Base-by-base conservation (phyloP, 1,284 basidiomycete genomes). In the Ganoderma meredithae region DNA sequence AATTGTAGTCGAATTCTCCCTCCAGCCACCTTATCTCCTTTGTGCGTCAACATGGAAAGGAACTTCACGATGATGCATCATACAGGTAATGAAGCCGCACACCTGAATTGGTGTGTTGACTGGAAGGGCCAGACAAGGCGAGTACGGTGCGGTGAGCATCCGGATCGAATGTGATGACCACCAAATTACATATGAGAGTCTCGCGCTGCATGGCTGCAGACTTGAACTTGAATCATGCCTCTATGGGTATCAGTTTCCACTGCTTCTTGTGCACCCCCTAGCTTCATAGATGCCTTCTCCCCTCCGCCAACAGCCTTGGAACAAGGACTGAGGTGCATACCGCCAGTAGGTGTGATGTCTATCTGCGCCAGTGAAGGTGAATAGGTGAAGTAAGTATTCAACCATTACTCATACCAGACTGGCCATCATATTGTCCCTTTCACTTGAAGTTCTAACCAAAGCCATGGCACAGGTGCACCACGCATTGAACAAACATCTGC, bases 401-500 rank as follows among this genome's bases (percentile, higher is more conserved):
- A 22, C 27, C 13, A 41, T 17, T 41, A 1, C 58, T 17, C 36
- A 41, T 40, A 27, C 25, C 1, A 43, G 58, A 22, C 40, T 62
- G n/a, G n/a, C n/a, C 59, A 49, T 15, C 27, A 49, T 49, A 53
- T 15, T 56, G 43, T 17, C 36, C 36, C 33, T 40, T 39, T 58
- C 13, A 22, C 36, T 22, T 27, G 19, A 22, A 22, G 22, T 25
- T 49, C 25, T 22, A 49, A 22, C 22, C 25, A 13, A 33, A 17
- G 27, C 1, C 12, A 25, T 22, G 33, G 33, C n/a, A 13, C 17
- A 13, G 39, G n/a, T 39, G 63, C 31, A 60, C 60, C 52, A 13
- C 40, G 63, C 65, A 60, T 56, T 60, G 49, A 41, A 31, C 44
- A 39, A 70, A 70, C 65, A 67, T 49, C 63, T 63, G 65, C 56